Percentiles rank a stretch among this genome's conserved stretches.
These are phyloP conservation scores for Chlamydomonas applanata DNA, from an alignment of 139 green algal genomes.

Conservation along the genomic window DNA sequence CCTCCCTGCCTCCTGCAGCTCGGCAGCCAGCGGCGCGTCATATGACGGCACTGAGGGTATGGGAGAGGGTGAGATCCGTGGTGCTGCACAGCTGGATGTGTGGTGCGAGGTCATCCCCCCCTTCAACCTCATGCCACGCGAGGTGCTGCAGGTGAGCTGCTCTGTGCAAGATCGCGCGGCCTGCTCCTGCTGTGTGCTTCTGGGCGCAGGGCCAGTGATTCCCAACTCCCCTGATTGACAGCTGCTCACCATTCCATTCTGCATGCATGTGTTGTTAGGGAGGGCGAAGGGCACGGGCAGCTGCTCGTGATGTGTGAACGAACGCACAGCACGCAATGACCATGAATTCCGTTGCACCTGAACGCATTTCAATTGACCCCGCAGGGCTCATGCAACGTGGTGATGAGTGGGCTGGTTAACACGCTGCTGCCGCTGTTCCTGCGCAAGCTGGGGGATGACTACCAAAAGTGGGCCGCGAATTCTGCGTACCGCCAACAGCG, in stretches of 20 bases:
- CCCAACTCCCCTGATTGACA: too few relatives aligned
- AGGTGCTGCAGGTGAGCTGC: slow-evolving; percentile 44
- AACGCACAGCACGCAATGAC: too few relatives aligned
- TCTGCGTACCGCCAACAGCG: slow-evolving; percentile 30
- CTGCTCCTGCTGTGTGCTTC: too few relatives aligned
- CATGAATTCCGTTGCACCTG: too few relatives aligned
- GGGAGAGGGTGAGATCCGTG: slow-evolving; percentile 25
- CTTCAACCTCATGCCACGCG: slow-evolving; percentile 67
- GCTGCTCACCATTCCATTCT: too few relatives aligned
- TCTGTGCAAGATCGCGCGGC: too few relatives aligned
- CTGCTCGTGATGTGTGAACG: too few relatives aligned
- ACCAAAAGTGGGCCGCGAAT: slow-evolving; percentile 43
- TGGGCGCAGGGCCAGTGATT: too few relatives aligned
- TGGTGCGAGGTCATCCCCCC: slow-evolving; percentile 54
- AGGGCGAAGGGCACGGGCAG: too few relatives aligned
- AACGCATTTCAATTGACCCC: too few relatives aligned
- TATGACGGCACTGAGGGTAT: background rate
- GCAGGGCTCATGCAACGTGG: slow-evolving; percentile 48
- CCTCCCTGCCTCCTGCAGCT: too few relatives aligned
- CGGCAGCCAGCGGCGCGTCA: background rate
- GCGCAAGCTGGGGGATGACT: slow-evolving; percentile 48
- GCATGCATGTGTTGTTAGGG: too few relatives aligned
- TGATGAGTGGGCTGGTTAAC: slow-evolving; percentile 47
- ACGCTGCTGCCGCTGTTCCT: slow-evolving; percentile 65
- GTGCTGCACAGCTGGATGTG: slow-evolving; percentile 27